Evolutionary conservation across 352 stramenopile genomes (phyloP), one percentile per base, ranked within the genome.

Genomic region (Albugo laibachii): DNA sequence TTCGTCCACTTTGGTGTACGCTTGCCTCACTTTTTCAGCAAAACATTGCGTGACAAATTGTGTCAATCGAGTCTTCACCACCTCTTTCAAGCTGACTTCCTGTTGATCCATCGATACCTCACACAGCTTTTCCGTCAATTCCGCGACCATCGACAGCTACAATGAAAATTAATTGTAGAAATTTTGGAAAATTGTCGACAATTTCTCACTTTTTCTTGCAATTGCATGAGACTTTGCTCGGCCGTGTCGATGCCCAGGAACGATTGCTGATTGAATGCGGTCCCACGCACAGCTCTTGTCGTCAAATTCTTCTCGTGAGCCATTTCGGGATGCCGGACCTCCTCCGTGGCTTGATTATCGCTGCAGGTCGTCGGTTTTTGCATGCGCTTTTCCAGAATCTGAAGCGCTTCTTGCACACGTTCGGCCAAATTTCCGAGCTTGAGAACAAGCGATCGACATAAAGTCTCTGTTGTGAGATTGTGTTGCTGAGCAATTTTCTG

Each of bases 31-130:
- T 42, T 77, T 80, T 31, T 84, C 67, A 10, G 69, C 76, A 54
- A 87, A 88, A 51, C 72, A 88, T 21, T 83, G 66, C 14, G 72
- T 79, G 54, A 85, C 83, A 11, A 78, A 54, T 38, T 73, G 59
- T 10, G 62, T 71, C 18, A 83, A 54, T 49, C 77, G 72, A 49
- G 69, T 66, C 24, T 83, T 49, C 34, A 85, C 61, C 2, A 81
- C 61, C 41, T 83, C 66, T 54, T 88, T 85, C 4, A 85, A 42
- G 42, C 68, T 78, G 42, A 78, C 53, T 21, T 87, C 70, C 47
- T 77, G 72, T 43, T 88, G 68, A 54, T 84, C 75, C 34, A 83
- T 62, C 8, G 72, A 70, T 40, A 85, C 55, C 45, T 85, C 75
- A 41, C 69, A 83, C 42, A 85, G 61, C 27, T 71, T 73, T 46